Conservation (phyloP, 495 filamentous ascomycete genomes). For the Penicillium subrubescens region DNA sequence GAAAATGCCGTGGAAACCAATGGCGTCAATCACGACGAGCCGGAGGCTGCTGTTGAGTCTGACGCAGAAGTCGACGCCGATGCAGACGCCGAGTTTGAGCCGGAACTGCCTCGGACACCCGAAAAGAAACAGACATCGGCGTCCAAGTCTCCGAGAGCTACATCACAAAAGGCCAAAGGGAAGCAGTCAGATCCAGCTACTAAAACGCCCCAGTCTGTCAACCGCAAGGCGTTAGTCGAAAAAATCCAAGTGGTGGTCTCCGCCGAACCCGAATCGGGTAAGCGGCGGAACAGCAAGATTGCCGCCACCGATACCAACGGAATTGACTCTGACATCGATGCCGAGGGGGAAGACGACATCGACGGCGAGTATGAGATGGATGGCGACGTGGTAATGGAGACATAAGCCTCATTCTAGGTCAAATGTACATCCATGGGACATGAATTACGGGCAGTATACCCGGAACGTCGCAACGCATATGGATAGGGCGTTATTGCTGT, state of each 20-base stretch:
- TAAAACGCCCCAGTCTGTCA: slow-evolving; percentile 36
- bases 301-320: slow-evolving; percentile 21
- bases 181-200: slow-evolving; percentile 15
- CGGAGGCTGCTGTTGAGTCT: slow-evolving; percentile 15
- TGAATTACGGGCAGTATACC: slow-evolving; percentile 3
- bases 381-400: slow-evolving; percentile 43
- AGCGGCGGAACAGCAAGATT: slow-evolving; percentile 13
- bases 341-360: slow-evolving; percentile 36
- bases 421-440: slow-evolving; percentile 1
- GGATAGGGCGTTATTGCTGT: slow-evolving; percentile 26
- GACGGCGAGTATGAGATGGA: slow-evolving; percentile 40
- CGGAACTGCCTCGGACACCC: slow-evolving; percentile 20
- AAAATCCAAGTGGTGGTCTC: slow-evolving; percentile 41
- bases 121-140: slow-evolving; percentile 17
- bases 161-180: slow-evolving; percentile 28
- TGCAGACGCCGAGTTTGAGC: neutral
- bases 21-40: slow-evolving; percentile 27
- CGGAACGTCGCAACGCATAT: slow-evolving; percentile 27
- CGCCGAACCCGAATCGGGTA: slow-evolving; percentile 26
- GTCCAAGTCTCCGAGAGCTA: slow-evolving; percentile 22
- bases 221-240: slow-evolving; percentile 44
- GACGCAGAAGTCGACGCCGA: slow-evolving; percentile 4
- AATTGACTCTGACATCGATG: slow-evolving; percentile 26
- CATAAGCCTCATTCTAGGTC: slow-evolving; percentile 24
- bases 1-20: slow-evolving; percentile 22